These are phyloP conservation scores for Smallanthus sonchifolius DNA, from an alignment of 129 eudicot species.

Conservation along the genomic window DNA sequence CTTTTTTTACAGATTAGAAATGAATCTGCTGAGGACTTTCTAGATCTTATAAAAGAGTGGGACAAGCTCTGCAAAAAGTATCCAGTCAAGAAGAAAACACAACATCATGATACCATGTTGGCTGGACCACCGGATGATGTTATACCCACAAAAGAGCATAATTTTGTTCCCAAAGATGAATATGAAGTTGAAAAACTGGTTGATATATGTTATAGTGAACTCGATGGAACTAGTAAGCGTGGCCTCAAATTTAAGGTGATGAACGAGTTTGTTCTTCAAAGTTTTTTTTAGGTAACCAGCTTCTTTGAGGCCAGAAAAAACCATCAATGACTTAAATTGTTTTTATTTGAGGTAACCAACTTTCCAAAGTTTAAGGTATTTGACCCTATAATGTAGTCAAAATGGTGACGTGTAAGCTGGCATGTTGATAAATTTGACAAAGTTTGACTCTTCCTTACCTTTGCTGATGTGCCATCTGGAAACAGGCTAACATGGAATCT, in stretches of 20 bases:
- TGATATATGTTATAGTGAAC: conserved; percentile 50
- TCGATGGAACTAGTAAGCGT: conserved; percentile 23
- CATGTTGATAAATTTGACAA: not conserved
- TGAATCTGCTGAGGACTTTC: conserved; percentile 63
- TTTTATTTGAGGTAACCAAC: not conserved
- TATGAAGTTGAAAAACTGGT: conserved; percentile 52
- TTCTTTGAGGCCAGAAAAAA: not conserved
- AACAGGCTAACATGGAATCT: not conserved
- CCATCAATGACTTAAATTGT: not conserved
- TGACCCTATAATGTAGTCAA: not conserved
- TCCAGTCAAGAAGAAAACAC: conserved; percentile 13
- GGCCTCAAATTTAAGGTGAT: conserved; percentile 45
- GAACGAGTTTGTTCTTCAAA: not conserved
- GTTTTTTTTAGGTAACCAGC: not conserved
- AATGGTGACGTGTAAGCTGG: not conserved
- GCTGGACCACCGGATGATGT: conserved; percentile 27
- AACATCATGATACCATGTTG: conserved; percentile 12
- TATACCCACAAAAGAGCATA: conserved; percentile 15
- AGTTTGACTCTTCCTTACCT: not conserved
- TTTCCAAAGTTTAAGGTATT: not conserved
- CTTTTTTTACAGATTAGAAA: conserved; percentile 50
- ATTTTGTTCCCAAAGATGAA: conserved; percentile 34
- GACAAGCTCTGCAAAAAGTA: conserved; percentile 48
- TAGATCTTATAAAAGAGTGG: conserved; percentile 62
- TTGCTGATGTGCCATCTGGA: not conserved